Percentiles rank a stretch among this genome's conserved stretches.
Conservation (phyloP, 495 filamentous ascomycete species). For the Apiosordaria backusii region DNA sequence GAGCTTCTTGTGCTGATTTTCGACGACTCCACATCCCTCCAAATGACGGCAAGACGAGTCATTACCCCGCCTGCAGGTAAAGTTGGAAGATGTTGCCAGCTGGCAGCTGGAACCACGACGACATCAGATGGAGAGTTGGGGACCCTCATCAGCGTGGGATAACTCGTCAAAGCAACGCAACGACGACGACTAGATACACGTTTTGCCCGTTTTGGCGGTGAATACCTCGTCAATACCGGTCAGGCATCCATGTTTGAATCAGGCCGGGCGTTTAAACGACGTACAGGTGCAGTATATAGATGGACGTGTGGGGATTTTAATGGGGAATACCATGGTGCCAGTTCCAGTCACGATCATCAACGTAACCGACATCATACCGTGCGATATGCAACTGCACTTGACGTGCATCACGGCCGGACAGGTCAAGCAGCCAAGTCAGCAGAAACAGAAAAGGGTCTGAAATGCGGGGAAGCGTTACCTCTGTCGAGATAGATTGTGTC, state of each 20-base stretch:
- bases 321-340: slow-evolving; percentile 4
- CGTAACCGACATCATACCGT: slow-evolving; percentile 15
- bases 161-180: slow-evolving; percentile 4
- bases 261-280: background rate
- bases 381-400: slow-evolving; percentile 7
- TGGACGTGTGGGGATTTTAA: background rate
- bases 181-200: slow-evolving; percentile 2
- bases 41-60: slow-evolving; percentile 5
- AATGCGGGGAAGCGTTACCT: slow-evolving; percentile 6
- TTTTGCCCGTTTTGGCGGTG: background rate
- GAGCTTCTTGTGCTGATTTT: background rate
- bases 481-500: background rate
- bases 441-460: background rate
- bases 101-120: slow-evolving; percentile 11
- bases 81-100: slow-evolving; percentile 4
- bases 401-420: background rate
- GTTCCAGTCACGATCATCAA: slow-evolving; percentile 18
- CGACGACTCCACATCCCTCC: background rate
- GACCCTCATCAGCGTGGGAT: background rate
- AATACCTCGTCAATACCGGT: background rate
- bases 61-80: background rate
- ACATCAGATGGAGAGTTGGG: slow-evolving; percentile 1
- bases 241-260: background rate
- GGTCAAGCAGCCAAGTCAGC: background rate
- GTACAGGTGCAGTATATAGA: background rate